Percentiles rank a stretch among this genome's conserved stretches.
These are phyloP conservation scores for Mycena latifolia DNA, from an alignment of 768 basidiomycete species.

Conservation along the genomic window DNA sequence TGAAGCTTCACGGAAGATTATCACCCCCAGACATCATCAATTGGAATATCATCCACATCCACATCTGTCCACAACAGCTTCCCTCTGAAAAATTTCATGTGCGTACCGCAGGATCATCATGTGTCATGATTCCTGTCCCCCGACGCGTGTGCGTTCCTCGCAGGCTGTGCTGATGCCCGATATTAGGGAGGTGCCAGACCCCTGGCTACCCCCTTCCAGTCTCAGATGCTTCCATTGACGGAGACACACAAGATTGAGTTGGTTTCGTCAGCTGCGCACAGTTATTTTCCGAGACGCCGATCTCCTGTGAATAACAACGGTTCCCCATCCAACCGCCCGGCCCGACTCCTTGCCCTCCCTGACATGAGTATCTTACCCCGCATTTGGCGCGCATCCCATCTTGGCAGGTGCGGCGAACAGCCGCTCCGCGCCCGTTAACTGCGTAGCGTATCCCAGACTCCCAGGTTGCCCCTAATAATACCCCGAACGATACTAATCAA, in stretches of 20 bases:
- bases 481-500: not conserved
- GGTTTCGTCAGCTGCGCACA: not conserved
- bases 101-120: slow-evolving; percentile 4
- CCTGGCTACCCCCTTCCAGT: slow-evolving; percentile 4
- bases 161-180: slow-evolving; percentile 23
- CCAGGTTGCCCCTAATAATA: slow-evolving; percentile 5
- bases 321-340: slow-evolving; percentile 21
- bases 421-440: slow-evolving; percentile 20
- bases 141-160: slow-evolving; percentile 20
- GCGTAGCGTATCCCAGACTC: slow-evolving; percentile 12
- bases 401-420: slow-evolving; percentile 11
- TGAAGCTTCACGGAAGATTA: slow-evolving; percentile 25
- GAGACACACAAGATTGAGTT: slow-evolving; percentile 26
- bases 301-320: slow-evolving; percentile 25
- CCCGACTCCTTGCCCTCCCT: slow-evolving; percentile 4
- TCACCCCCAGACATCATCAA: slow-evolving; percentile 7
- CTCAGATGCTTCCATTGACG: slow-evolving; percentile 27
- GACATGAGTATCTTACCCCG: slow-evolving; percentile 31
- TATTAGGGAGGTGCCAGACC: not conserved
- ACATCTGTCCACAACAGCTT: not conserved
- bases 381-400: slow-evolving; percentile 15
- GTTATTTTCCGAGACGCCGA: slow-evolving; percentile 25
- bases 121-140: slow-evolving; percentile 23
- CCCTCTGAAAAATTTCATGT: slow-evolving; percentile 13
- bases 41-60: not conserved